These are phyloP conservation scores for Paramecium bursaria DNA, from an alignment of 73 alveolate genomes.

Conservation along the genomic window DNA sequence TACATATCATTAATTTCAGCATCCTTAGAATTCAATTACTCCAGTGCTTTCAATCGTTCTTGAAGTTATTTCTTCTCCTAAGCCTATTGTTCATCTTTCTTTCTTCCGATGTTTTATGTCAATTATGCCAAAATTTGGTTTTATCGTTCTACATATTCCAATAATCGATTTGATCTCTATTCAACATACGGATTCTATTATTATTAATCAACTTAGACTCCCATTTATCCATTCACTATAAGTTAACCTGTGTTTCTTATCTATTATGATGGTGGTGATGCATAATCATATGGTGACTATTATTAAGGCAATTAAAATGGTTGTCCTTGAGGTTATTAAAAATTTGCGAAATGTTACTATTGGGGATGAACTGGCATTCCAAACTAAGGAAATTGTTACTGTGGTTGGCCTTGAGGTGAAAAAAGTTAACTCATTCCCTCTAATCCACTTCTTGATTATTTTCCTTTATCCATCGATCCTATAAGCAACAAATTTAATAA, in stretches of 20 bases:
- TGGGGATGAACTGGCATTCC: neutral
- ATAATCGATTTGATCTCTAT: neutral
- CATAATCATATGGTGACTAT: neutral
- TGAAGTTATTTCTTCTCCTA: neutral
- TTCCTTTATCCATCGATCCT: slow-evolving; percentile 46
- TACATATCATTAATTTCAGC: slow-evolving; percentile 38
- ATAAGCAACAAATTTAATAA: slow-evolving; percentile 41
- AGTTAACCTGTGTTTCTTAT: slow-evolving; percentile 2
- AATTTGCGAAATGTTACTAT: neutral
- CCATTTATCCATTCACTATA: slow-evolving; percentile 45
- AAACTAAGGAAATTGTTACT: too few relatives aligned
- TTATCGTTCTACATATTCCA: neutral
- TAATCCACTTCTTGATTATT: slow-evolving; percentile 42
- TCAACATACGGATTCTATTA: neutral
- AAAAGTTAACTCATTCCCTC: slow-evolving; percentile 33
- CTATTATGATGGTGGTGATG: neutral
- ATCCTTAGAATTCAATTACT: slow-evolving; percentile 21
- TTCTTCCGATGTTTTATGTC: slow-evolving; percentile 31
- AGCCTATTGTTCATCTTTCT: neutral
- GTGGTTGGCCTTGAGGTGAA: neutral
- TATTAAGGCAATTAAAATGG: neutral
- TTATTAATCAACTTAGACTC: slow-evolving; percentile 5
- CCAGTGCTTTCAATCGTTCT: slow-evolving; percentile 21
- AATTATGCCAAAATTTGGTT: slow-evolving; percentile 10
- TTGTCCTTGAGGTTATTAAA: slow-evolving; percentile 7